phyloP scores from a whole-genome alignment of 2,329 filamentous ascomycete species.

The Bipolaris gigantea region DNA sequence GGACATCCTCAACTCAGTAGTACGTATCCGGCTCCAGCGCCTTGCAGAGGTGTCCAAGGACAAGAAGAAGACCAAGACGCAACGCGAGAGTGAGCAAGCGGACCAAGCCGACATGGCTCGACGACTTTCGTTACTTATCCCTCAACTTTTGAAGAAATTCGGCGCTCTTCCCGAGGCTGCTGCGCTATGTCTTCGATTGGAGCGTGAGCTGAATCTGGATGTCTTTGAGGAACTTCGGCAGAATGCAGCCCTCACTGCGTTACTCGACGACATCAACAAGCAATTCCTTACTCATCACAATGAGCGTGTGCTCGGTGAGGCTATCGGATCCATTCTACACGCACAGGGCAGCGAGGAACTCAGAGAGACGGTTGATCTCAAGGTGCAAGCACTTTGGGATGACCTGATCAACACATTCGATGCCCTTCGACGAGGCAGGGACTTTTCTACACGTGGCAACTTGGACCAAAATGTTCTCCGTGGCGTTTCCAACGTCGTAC shows the following conservation, averaged over 20 bases:
- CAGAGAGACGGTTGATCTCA: constrained; percentile 79
- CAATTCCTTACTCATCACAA: constrained; percentile 94
- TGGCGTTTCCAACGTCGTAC: constrained; percentile 72
- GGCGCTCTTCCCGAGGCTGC: constrained; percentile 87
- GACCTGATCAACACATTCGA: constrained; percentile 74
- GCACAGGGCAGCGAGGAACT: constrained; percentile 86
- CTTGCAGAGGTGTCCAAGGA: constrained; percentile 63
- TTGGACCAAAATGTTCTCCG: constrained; percentile 66
- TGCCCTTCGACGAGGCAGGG: constrained; percentile 67
- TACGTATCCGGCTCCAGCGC: constrained; percentile 72
- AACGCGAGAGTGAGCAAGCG: constrained; percentile 65
- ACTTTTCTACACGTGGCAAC: constrained; percentile 71
- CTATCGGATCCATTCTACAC: constrained; percentile 78
- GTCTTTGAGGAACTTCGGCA: constrained; percentile 88
- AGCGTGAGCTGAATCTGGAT: constrained; percentile 83
- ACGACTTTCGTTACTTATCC: constrained; percentile 76
- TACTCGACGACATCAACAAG: constrained; percentile 89
- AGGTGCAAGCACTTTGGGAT: constrained; percentile 83
- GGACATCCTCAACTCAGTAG: constrained; percentile 81
- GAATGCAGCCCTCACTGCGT: constrained; percentile 75
- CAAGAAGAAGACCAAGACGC: constrained; percentile 59
- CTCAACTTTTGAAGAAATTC: constrained; percentile 86
- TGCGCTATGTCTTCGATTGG: constrained; percentile 79
- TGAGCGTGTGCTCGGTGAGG: constrained; percentile 80
- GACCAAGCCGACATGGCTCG: constrained; percentile 78